Evolutionary conservation across 1,284 basidiomycete species (phyloP), one percentile per base, ranked within the genome.

Genomic region (Inonotus obliquus): DNA sequence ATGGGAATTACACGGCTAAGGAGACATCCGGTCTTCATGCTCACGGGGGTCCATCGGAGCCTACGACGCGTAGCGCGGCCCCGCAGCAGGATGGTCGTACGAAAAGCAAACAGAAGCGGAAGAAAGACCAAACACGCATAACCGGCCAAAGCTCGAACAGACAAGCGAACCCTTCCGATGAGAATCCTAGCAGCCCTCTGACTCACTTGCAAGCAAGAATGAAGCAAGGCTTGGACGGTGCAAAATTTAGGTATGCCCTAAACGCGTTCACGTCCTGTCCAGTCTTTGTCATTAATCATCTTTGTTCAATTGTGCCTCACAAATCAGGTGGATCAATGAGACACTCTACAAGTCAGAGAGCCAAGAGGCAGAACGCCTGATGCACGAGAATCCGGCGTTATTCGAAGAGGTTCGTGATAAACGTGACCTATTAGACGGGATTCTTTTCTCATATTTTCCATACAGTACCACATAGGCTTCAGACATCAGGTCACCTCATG

Each of bases 391-490:
- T 68, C 86, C 89, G 9, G 78, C 79, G 51, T 79, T 89, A 19
- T 94, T 90, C 67, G 77, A 85, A 55, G 92, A 94, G 70, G 94
- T 92, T 65, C 51, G 51, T 67, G 82, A 68, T 37, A 11, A 35
- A 48, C 17, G 23, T 29, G 48, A 35, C 10, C 25, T 44, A 32
- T 44, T 21, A 41, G 25, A 14, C 27, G 9, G 48, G 17, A 19
- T 44, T 39, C 51, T 14, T 45, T 19, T 35, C 14, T 39, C 25
- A 21, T 51, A 25, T 23, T 57, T 59, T 61, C 54, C 60, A 59
- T 52, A 2, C 70, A 96, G 94, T 98, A 98, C 71, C 95, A 98
- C 74, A 77, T 77, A 41, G 94, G 94, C 10, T 97, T 97, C 76
- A 86, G 94, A 41, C 83, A 85, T 61, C 93, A 96, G 75, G 93